Conservation (phyloP, 495 filamentous ascomycete genomes). For the Amniculicola lignicola region DNA sequence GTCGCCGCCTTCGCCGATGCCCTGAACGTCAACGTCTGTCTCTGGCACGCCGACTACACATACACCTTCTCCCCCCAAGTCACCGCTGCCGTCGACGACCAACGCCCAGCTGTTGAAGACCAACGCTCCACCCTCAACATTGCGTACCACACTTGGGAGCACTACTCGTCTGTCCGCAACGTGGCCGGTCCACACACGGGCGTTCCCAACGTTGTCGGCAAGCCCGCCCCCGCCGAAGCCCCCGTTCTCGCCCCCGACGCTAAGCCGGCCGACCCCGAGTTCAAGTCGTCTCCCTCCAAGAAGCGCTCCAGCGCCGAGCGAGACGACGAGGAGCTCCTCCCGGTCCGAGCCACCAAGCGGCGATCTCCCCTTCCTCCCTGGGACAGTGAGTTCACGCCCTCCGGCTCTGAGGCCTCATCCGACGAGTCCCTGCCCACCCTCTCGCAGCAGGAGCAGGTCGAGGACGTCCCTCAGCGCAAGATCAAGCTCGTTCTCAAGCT, state of each 20-base stretch:
- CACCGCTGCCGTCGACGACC: background rate
- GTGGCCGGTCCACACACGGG: constrained; percentile 59
- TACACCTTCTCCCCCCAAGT: constrained; percentile 38
- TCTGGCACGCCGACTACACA: constrained; percentile 55
- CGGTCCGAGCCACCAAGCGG: constrained; percentile 8
- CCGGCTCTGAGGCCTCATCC: constrained; percentile 18
- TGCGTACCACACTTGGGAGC: constrained; percentile 70
- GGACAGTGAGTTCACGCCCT: constrained; percentile 20
- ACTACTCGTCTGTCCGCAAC: constrained; percentile 72
- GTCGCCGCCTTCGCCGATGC: constrained; percentile 65
- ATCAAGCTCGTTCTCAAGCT: constrained; percentile 14
- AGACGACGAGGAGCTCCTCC: constrained; percentile 18
- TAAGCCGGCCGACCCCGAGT: too few relatives aligned
- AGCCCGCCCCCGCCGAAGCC: too few relatives aligned
- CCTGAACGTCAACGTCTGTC: constrained; percentile 61
- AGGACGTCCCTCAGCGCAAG: constrained; percentile 1
- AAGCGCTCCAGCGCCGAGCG: constrained; percentile 19
- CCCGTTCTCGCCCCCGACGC: too few relatives aligned
- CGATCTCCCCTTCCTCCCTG: constrained; percentile 17
- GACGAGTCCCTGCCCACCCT: constrained; percentile 15
- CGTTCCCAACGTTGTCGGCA: constrained; percentile 47
- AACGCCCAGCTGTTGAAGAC: constrained; percentile 38
- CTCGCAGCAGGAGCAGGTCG: background rate
- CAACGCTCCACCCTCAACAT: constrained; percentile 50
- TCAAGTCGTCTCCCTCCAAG: constrained; percentile 25